Conservation (phyloP, 495 filamentous ascomycete species). For the Talaromyces ruber region DNA sequence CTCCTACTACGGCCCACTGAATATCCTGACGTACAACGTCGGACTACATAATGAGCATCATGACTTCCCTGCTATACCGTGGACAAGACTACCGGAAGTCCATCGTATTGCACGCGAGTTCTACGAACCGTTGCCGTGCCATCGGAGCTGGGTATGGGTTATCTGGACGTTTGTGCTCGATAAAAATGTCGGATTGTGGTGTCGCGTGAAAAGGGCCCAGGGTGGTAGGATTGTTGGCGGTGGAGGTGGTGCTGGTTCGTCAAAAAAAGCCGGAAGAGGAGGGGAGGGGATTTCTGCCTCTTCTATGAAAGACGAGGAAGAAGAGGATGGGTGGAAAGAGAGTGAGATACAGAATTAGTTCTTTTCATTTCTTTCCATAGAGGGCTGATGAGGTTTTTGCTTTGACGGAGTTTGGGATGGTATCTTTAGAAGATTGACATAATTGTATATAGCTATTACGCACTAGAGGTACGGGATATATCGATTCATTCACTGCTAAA, state of each 20-base stretch:
- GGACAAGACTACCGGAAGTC: constrained; percentile 72
- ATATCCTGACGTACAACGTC: constrained; percentile 92
- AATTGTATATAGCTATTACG: background rate
- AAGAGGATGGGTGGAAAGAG: constrained; percentile 41
- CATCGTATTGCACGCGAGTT: constrained; percentile 83
- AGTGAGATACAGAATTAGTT: constrained; percentile 41
- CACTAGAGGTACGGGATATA: background rate
- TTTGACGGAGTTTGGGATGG: background rate
- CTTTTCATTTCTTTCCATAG: background rate
- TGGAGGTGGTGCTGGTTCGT: background rate
- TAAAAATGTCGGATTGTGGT: constrained; percentile 76
- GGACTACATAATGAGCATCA: constrained; percentile 98
- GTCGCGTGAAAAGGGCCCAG: constrained; percentile 84
- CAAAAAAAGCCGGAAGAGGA: constrained; percentile 8
- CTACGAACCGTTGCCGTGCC: constrained; percentile 78
- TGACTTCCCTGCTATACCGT: constrained; percentile 94
- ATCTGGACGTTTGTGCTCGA: constrained; percentile 95
- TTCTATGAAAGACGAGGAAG: constrained; percentile 23
- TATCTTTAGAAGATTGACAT: background rate
- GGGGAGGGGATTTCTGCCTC: constrained; percentile 34
- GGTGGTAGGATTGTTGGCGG: constrained; percentile 63
- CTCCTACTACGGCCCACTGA: constrained; percentile 91
- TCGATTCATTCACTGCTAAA: background rate
- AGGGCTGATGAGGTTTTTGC: background rate
- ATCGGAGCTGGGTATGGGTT: constrained; percentile 84